Percentiles rank a stretch among this genome's conserved stretches.
phyloP scores from a whole-genome alignment of 192 early-diverging fungal genomes.

The Haplosporangium gracile region DNA sequence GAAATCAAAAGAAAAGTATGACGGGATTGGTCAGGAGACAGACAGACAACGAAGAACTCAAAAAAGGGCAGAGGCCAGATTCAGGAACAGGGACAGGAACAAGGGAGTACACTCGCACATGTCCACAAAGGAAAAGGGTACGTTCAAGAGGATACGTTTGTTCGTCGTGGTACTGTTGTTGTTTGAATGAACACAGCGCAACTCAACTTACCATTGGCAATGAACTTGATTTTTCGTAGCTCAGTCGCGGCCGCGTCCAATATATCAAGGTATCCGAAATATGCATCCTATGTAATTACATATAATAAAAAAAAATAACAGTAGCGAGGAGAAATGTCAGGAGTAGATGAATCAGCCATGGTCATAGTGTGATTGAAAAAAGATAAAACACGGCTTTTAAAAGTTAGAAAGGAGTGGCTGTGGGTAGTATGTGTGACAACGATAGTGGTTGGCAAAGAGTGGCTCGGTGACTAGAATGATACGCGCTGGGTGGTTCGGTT shows the following conservation, averaged over 20 bases:
- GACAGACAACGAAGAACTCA: too few species aligned
- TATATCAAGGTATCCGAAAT: conserved; percentile 56
- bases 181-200: neutral
- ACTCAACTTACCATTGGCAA: conserved; percentile 62
- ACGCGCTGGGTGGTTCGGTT: neutral
- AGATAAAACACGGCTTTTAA: neutral
- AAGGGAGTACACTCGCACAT: too few species aligned
- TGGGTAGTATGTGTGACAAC: neutral
- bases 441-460: neutral
- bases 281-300: conserved; percentile 61
- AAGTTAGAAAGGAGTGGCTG: neutral
- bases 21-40: neutral
- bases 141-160: neutral
- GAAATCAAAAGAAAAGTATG: neutral
- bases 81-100: too few species aligned
- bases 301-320: neutral
- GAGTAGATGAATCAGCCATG: neutral
- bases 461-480: neutral
- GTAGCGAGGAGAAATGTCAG: neutral
- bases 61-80: too few species aligned
- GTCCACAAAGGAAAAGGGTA: neutral
- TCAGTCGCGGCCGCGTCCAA: conserved; percentile 56
- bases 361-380: neutral
- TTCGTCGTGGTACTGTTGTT: neutral
- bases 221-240: conserved; percentile 64